Evolutionary conservation across 2,329 filamentous ascomycete species (phyloP), one percentile per base, ranked within the genome.

Genomic region (Hypoxylon sp.): DNA sequence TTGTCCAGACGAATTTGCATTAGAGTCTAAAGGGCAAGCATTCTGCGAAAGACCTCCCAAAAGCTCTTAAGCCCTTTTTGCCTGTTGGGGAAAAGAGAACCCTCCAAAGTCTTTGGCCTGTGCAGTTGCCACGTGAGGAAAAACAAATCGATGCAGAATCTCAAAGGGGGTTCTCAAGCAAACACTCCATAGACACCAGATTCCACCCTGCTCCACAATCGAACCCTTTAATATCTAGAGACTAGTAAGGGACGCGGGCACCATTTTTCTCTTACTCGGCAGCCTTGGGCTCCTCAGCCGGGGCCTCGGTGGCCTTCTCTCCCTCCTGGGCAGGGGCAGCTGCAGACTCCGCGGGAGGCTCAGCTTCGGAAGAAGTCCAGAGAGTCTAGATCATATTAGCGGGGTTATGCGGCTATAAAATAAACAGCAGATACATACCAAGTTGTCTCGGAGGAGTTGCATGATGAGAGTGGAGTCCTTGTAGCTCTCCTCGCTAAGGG

Each of bases 381-480:
- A 98, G 94, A 73, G 96, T 98, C 94, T 97, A 74, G 21, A 47
- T 60, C 50, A 43, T 11, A 71, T 81, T 73, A 82, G 81, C 53
- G 51, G 19, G 19, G 41, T n/a, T 14, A 27, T 11, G 2, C 37
- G 11, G 9, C 16, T 39, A 39, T 30, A 8, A 16, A 9, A 41
- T 63, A 16, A 27, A 12, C 1, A 27, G 19, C 3, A 11, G 27
- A 39, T 34, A 81, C 88, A 73, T 87, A 96, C 93, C 81, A 97
- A 81, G 89, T 97, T 97, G 86, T 97, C 94, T 80, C 94, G 92
- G 80, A 97, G 91, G 70, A 97, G 91, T 87, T 97, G 94, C 94
- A 97, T 97, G 85, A 97, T 97, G 77, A 97, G 90, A 70, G 94
- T 97, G 48, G 93, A 97, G 86, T 97, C 94, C 90, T 97, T 97